A percentile compares a stretch with the other conserved stretches of the same genome.
phyloP scores from a whole-genome alignment of 306 rosid genomes.

The Ormosia emarginata region DNA sequence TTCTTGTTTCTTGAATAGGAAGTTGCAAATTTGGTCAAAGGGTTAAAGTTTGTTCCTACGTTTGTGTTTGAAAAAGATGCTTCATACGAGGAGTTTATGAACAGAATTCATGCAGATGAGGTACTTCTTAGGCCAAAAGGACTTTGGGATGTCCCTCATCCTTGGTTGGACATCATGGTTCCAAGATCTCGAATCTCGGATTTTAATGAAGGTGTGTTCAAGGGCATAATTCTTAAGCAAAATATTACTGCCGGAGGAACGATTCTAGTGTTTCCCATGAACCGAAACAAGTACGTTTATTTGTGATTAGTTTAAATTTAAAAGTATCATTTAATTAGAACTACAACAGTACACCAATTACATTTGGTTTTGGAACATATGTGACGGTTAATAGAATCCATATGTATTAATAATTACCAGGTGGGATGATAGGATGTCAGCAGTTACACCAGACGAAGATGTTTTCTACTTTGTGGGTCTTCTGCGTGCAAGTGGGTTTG shows the following conservation, averaged over 20 bases:
- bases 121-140: constrained; percentile 30
- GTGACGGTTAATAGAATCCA: too few species aligned
- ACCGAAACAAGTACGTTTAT: constrained; percentile 46
- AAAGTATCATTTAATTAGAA: neutral
- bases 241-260: constrained; percentile 17
- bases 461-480: constrained; percentile 38
- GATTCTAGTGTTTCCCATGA: constrained; percentile 38
- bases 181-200: constrained; percentile 54
- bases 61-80: constrained; percentile 48
- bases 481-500: constrained; percentile 27
- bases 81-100: constrained; percentile 42
- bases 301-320: neutral
- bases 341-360: neutral
- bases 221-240: constrained; percentile 44
- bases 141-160: constrained; percentile 63
- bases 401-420: constrained; percentile 5
- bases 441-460: neutral
- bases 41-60: constrained; percentile 34
- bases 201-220: constrained; percentile 53
- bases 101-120: constrained; percentile 49
- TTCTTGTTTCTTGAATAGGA: constrained; percentile 20
- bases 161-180: constrained; percentile 61
- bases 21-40: constrained; percentile 26
- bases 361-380: too few species aligned
- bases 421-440: constrained; percentile 49